Conservation (phyloP, 495 filamentous ascomycete genomes). For the Aspergillus ostianus region DNA sequence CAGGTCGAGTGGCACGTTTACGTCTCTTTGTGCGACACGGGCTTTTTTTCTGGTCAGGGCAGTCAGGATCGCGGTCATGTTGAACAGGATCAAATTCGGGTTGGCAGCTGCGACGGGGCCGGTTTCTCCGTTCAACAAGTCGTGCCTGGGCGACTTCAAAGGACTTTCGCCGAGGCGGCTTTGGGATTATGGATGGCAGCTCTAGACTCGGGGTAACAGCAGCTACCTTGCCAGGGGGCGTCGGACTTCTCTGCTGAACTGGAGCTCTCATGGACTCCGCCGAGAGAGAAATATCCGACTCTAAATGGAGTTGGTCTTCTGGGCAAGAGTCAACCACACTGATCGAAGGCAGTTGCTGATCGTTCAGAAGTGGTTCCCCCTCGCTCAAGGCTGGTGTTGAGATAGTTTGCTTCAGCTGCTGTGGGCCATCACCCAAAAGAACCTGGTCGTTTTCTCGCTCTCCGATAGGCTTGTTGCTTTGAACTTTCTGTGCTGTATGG, state of each 20-base stretch:
- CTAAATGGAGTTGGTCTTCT: slow-evolving; percentile 3
- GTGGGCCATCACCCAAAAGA: slow-evolving; percentile 2
- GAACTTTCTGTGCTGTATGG: slow-evolving; percentile 1
- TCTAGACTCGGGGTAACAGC: slow-evolving; percentile 2
- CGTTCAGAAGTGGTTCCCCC: slow-evolving; percentile 4
- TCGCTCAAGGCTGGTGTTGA: neutral
- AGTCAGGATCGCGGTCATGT: too few species aligned
- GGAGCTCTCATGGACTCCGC: neutral
- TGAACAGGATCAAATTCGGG: neutral
- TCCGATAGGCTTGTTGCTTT: slow-evolving; percentile 3
- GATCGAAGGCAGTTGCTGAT: slow-evolving; percentile 1
- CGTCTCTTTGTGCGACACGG: slow-evolving; percentile 3
- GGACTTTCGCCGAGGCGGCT: slow-evolving; percentile 2
- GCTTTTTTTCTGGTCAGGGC: neutral
- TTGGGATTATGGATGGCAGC: slow-evolving; percentile 1
- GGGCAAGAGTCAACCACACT: neutral
- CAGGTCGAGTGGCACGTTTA: neutral
- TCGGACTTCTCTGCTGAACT: slow-evolving; percentile 1
- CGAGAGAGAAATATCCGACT: slow-evolving; percentile 1
- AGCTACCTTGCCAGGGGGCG: slow-evolving; percentile 1
- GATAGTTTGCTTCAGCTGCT: neutral
- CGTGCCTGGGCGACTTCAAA: slow-evolving; percentile 4
- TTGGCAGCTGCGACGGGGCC: slow-evolving; percentile 1
- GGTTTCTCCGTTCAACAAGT: slow-evolving; percentile 1
- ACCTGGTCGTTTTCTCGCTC: slow-evolving; percentile 1